A percentile compares a stretch with the other conserved stretches of the same genome.
These are phyloP conservation scores for Lachnum nothofagi DNA, from an alignment of 2,329 filamentous ascomycete species.

Conservation along the genomic window DNA sequence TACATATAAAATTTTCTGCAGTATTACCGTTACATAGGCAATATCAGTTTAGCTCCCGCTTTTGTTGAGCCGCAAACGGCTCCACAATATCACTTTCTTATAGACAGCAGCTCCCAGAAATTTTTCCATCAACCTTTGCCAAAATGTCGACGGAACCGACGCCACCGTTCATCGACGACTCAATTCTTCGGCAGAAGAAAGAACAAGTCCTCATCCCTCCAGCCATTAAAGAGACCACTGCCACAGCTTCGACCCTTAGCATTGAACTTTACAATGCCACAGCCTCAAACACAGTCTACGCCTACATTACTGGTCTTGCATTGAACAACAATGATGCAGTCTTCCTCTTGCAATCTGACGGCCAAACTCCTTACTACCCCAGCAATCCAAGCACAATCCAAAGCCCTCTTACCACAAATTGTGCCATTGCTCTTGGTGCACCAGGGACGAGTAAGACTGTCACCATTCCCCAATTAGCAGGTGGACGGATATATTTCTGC, in stretches of 20 bases:
- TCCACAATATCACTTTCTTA: no score
- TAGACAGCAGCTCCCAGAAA: no score
- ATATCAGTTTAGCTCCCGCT: no score
- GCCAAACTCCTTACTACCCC: slow-evolving; percentile 60
- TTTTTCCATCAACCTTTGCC: not conserved
- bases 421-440: slow-evolving; percentile 60
- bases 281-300: slow-evolving; percentile 54
- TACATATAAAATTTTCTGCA: no score
- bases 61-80: no score
- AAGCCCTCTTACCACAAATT: slow-evolving; percentile 50
- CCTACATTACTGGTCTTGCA: slow-evolving; percentile 65
- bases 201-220: not conserved
- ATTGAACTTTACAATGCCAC: slow-evolving; percentile 26
- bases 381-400: slow-evolving; percentile 48
- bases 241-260: not conserved
- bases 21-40: no score
- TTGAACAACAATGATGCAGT: slow-evolving; percentile 55
- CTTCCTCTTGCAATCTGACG: slow-evolving; percentile 61
- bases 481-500: slow-evolving; percentile 68
- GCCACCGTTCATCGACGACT: not conserved
- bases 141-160: no score
- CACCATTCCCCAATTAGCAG: slow-evolving; percentile 64
- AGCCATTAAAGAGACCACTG: not conserved
- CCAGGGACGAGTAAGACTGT: slow-evolving; percentile 55
- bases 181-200: not conserved